A percentile compares a stretch with the other conserved stretches of the same genome.
These are phyloP conservation scores for Vitis cinerea DNA, from an alignment of 164 flowering plant species.

Conservation along the genomic window DNA sequence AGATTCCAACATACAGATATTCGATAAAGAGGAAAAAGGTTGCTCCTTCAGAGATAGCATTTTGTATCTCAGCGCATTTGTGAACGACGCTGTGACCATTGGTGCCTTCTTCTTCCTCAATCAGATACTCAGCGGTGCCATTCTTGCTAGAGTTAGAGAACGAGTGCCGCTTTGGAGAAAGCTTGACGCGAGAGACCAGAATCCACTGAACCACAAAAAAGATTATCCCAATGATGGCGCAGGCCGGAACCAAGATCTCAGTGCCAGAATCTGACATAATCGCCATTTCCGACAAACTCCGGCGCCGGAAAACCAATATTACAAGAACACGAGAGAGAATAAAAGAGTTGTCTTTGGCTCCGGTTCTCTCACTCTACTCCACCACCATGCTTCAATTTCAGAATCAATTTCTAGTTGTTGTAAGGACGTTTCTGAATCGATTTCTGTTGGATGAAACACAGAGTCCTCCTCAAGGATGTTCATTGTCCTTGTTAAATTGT, in stretches of 20 bases:
- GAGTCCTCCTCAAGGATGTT: no score
- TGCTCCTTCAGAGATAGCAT: slow-evolving; percentile 72
- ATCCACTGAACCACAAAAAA: slow-evolving; percentile 55
- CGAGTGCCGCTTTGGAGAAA: slow-evolving; percentile 32
- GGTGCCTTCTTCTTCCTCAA: slow-evolving; percentile 68
- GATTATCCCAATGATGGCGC: slow-evolving; percentile 55
- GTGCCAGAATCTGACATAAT: slow-evolving; percentile 52
- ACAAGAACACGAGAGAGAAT: neutral
- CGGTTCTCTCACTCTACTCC: no score
- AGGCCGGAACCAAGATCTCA: slow-evolving; percentile 55
- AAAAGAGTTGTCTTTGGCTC: no score
- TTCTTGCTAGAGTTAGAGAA: slow-evolving; percentile 31
- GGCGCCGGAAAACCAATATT: no score
- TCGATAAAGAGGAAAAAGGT: slow-evolving; percentile 72
- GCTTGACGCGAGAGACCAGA: slow-evolving; percentile 46
- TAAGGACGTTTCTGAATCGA: no score
- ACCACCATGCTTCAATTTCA: no score
- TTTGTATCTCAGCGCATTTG: slow-evolving; percentile 69
- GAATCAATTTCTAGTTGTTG: no score
- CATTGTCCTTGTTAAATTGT: no score
- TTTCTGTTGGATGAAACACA: no score
- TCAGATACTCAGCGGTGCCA: slow-evolving; percentile 43
- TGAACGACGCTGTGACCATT: slow-evolving; percentile 59
- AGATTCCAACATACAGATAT: slow-evolving; percentile 73
- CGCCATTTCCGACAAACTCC: slow-evolving; percentile 22